Percentiles rank a stretch among this genome's conserved stretches.
Evolutionary conservation across 768 basidiomycete genomes (phyloP).

Genomic region (Rhizopogon salebrosus): DNA sequence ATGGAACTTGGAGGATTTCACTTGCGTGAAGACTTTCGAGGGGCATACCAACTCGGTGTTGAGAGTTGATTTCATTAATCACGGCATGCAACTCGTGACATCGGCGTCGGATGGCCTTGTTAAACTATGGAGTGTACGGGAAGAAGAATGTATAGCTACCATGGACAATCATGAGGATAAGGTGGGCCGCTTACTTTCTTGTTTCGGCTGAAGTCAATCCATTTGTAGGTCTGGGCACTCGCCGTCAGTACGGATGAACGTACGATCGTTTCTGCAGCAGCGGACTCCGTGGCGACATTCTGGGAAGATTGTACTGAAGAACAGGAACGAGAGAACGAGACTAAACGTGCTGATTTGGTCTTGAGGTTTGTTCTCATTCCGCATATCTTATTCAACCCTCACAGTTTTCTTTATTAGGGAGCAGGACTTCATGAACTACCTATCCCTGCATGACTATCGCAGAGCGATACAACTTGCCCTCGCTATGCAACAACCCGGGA

Average conservation of each 20-base stretch:
- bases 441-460: constrained; percentile 83
- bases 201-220: neutral
- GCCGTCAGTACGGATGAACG: constrained; percentile 76
- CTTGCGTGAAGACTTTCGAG: constrained; percentile 94
- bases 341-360: constrained; percentile 66
- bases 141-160: constrained; percentile 83
- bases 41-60: constrained; percentile 97
- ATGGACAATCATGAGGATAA: constrained; percentile 98
- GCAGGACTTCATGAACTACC: constrained; percentile 91
- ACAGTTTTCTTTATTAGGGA: constrained; percentile 52
- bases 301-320: constrained; percentile 95
- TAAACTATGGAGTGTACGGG: constrained; percentile 89
- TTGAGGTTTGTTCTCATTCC: constrained; percentile 57
- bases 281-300: constrained; percentile 93
- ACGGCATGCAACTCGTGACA: constrained; percentile 82
- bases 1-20: constrained; percentile 92
- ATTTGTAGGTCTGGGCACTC: constrained; percentile 87
- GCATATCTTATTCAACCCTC: neutral
- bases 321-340: constrained; percentile 68
- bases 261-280: constrained; percentile 88
- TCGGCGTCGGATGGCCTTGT: constrained; percentile 92
- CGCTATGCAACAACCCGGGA: constrained; percentile 89
- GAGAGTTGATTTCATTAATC: constrained; percentile 83
- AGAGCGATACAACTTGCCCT: constrained; percentile 90
- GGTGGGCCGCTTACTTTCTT: constrained; percentile 37